phyloP scores from a whole-genome alignment of 139 green algal species.

The Haematococcus lacustris region DNA sequence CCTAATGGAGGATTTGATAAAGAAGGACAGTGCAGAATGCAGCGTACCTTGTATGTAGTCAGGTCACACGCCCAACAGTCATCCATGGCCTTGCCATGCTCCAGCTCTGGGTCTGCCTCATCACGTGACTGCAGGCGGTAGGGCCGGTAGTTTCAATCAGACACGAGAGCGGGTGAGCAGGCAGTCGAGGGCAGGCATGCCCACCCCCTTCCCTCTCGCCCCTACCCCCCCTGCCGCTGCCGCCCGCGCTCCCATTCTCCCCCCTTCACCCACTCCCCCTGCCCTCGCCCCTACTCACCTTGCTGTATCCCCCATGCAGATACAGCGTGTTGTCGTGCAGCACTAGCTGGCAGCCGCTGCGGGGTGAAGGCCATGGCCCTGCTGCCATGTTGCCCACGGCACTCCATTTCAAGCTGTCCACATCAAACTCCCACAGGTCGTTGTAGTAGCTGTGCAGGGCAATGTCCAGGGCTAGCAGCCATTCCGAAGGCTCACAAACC shows the following conservation, averaged over 20 bases:
- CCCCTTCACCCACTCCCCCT: neutral
- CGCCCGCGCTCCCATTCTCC: neutral
- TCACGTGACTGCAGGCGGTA: conserved; percentile 12
- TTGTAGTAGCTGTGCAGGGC: conserved; percentile 70
- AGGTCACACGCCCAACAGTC: conserved; percentile 80
- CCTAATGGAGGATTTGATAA: too few species aligned
- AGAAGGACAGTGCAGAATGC: neutral
- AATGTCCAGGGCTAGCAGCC: neutral
- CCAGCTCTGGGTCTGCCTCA: conserved; percentile 68
- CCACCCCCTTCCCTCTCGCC: neutral
- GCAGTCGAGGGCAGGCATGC: neutral
- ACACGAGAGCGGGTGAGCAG: neutral
- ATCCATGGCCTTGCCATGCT: conserved; percentile 69
- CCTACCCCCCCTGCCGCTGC: neutral
- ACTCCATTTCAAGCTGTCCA: conserved; percentile 68
- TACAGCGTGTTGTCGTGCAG: conserved; percentile 66
- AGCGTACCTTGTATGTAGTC: conserved; percentile 27
- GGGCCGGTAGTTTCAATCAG: neutral
- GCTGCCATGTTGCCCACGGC: neutral
- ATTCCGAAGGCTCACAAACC: neutral
- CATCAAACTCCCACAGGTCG: conserved; percentile 81
- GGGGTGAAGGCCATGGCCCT: conserved; percentile 36
- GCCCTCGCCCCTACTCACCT: conserved; percentile 26
- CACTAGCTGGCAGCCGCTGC: conserved; percentile 66
- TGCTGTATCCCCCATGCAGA: conserved; percentile 87